Conservation (phyloP, 805 yeast species). For the Wickerhamomyces pijperi region DNA sequence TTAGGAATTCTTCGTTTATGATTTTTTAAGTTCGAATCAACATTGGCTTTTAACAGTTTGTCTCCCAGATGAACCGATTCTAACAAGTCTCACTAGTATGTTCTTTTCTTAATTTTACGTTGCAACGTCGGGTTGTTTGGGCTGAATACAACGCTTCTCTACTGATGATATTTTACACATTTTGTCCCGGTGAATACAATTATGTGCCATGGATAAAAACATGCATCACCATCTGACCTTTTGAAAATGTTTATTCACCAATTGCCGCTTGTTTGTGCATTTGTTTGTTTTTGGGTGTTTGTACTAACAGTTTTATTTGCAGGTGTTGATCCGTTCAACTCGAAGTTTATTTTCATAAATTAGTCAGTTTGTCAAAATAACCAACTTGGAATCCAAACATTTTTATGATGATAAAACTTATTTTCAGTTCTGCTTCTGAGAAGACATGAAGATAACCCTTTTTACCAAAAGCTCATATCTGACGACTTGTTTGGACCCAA, state of each 20-base stretch:
- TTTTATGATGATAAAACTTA: slow-evolving; percentile 48
- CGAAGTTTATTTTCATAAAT: neutral
- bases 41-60: neutral
- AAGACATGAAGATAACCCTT: slow-evolving; percentile 63
- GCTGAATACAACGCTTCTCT: neutral
- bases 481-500: slow-evolving; percentile 3
- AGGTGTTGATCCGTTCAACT: neutral
- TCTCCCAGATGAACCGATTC: neutral
- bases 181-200: slow-evolving; percentile 34
- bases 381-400: neutral
- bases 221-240: slow-evolving; percentile 96
- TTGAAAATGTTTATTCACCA: neutral
- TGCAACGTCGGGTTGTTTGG: no score
- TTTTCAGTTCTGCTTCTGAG: slow-evolving; percentile 98
- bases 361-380: neutral
- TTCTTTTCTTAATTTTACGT: neutral
- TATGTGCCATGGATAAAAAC: slow-evolving; percentile 76
- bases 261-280: neutral
- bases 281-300: neutral
- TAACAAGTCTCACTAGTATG: slow-evolving; percentile 1
- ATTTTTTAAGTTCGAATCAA: slow-evolving; percentile 17
- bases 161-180: slow-evolving; percentile 14
- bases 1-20: slow-evolving; percentile 76
- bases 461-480: slow-evolving; percentile 44
- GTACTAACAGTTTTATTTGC: slow-evolving; percentile 3